A percentile compares a stretch with the other conserved stretches of the same genome.
phyloP scores from a whole-genome alignment of 139 green algal species.

The Volvox reticuliferus region DNA sequence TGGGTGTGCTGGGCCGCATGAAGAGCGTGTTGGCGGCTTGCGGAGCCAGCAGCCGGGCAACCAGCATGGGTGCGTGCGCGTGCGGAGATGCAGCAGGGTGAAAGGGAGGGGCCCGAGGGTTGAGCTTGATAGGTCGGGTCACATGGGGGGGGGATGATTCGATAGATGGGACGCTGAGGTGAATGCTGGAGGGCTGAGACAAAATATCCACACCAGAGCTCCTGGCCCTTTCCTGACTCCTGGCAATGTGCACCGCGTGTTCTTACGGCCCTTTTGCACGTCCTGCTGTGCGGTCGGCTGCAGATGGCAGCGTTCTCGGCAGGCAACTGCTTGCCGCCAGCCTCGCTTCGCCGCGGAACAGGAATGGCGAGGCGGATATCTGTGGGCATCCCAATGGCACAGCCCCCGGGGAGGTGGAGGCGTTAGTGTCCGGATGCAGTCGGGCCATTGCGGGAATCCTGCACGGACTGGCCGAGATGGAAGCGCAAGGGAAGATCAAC shows the following conservation, averaged over 20 bases:
- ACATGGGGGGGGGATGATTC: too few relatives aligned
- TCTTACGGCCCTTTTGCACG: too few relatives aligned
- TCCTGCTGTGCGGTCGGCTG: background rate
- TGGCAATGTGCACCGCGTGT: too few relatives aligned
- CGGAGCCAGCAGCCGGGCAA: background rate
- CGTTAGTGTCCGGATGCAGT: constrained; percentile 30
- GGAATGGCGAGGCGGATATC: background rate
- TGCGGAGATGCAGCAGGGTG: background rate
- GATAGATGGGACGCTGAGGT: too few relatives aligned
- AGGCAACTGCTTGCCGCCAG: background rate
- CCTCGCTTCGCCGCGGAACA: background rate
- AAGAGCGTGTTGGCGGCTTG: constrained; percentile 5
- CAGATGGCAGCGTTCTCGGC: background rate
- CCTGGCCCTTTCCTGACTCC: too few relatives aligned
- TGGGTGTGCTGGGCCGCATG: constrained; percentile 19
- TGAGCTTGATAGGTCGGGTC: too few relatives aligned
- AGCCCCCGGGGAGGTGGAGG: background rate
- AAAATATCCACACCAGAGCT: too few relatives aligned
- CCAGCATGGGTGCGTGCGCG: constrained; percentile 13
- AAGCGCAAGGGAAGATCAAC: constrained; percentile 40
- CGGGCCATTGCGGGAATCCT: constrained; percentile 44
- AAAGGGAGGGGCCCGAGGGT: background rate
- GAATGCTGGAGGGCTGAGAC: too few relatives aligned
- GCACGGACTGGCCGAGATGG: constrained; percentile 39
- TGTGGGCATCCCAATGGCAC: too few relatives aligned